Conservation (phyloP, 75 land plant genomes). For the Isoetes taiwanensis region DNA sequence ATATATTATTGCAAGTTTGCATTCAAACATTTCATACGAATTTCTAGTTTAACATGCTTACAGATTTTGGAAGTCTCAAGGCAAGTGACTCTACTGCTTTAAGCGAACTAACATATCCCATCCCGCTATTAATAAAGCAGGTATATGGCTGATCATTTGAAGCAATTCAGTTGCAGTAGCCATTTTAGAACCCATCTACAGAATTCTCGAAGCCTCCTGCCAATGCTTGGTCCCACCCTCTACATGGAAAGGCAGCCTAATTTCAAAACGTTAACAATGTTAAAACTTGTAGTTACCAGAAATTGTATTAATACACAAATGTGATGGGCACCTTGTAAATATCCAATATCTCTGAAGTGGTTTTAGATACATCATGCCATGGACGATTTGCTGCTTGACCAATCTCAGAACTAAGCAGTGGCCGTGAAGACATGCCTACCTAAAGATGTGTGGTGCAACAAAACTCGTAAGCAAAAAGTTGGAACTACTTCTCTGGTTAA, state of each 20-base stretch:
- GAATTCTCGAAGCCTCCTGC: constrained; percentile 58
- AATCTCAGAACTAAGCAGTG: constrained; percentile 76
- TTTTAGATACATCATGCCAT: constrained; percentile 78
- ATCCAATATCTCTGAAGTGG: constrained; percentile 67
- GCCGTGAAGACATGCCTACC: constrained; percentile 71
- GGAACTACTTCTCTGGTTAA: constrained; percentile 78
- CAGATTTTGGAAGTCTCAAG: constrained; percentile 67
- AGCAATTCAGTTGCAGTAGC: constrained; percentile 47
- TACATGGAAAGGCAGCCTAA: constrained; percentile 58
- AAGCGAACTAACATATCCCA: constrained; percentile 61
- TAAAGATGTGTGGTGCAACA: constrained; percentile 65
- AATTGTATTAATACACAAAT: not conserved
- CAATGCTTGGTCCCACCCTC: constrained; percentile 87
- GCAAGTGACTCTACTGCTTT: constrained; percentile 63
- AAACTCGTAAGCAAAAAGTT: constrained; percentile 65
- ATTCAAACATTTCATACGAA: too few relatives aligned
- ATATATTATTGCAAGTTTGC: too few relatives aligned
- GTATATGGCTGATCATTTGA: constrained; percentile 41
- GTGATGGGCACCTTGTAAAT: constrained; percentile 58
- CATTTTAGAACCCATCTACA: constrained; percentile 28
- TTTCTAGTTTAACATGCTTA: too few relatives aligned
- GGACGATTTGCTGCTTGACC: constrained; percentile 87
- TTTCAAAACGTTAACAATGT: not conserved
- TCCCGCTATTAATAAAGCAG: constrained; percentile 60
- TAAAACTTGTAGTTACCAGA: too few relatives aligned